Base-by-base conservation (phyloP, 192 early-diverging fungal genomes). In the Phycomyces blakesleeanus region DNA sequence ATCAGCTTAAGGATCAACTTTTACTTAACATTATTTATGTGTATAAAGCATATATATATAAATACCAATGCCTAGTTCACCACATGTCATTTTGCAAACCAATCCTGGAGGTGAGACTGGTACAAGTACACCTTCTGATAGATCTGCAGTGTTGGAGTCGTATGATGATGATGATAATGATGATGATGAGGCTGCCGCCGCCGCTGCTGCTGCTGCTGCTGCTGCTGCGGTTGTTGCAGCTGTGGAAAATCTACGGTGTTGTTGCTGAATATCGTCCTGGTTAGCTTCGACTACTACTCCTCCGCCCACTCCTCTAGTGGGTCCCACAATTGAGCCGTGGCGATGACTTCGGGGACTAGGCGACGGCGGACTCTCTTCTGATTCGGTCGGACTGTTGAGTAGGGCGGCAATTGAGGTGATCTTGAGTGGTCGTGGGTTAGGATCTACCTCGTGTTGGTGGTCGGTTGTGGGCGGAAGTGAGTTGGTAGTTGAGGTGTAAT, bases 41-140 rank as follows among this genome's bases (percentile, higher is more conserved):
- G n/a, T n/a, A n/a, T n/a, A n/a, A n/a, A n/a, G n/a, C 40, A 6
- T 41, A 14, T 14, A 6, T 41, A 41, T 14, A 10, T 14, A 41
- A 21, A 53, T 61, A 38, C 75, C 73, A 54, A 81, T 81, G 18
- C 80, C 80, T 60, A 78, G 53, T 54, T 81, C 77, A 6, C 80
- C 77, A 74, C 74, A 85, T 47, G 55, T 71, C 80, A 79, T 84
- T 10, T 72, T 77, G 56, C 66, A 80, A 1, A 67, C 68, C 3
- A 78, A 52, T 21, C 66, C 72, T 16, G 78, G 76, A 16, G 77
- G 78, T 39, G 64, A 55, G 52, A 80, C 63, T 22, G 64, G 51
- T 3, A 18, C 50, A 29, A 61, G 44, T 4, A 67, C 58, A 14
- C 61, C 53, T 9, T 57, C 29, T 0, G 68, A 55, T 25, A 60